Conservation (phyloP, 768 basidiomycete species). For the Tylopilus balloui region DNA sequence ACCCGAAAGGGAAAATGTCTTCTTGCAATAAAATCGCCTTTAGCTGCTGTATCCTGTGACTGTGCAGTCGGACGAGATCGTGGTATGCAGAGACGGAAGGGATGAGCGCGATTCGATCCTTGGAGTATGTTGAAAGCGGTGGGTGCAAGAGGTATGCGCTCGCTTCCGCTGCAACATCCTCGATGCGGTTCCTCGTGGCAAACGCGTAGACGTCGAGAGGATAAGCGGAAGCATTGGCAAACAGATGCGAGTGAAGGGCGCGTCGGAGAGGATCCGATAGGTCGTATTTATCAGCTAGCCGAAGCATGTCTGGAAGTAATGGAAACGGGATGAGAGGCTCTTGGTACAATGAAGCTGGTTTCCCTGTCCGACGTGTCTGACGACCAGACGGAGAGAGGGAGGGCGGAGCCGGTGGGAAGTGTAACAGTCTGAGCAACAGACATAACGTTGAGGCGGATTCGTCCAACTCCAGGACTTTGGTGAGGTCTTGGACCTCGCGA, state of each 20-base stretch:
- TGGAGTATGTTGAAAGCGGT: slow-evolving; percentile 52
- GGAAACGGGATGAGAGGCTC: slow-evolving; percentile 60
- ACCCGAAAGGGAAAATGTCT: slow-evolving; percentile 70
- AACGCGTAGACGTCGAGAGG: slow-evolving; percentile 62
- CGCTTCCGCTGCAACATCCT: slow-evolving; percentile 49
- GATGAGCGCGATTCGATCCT: slow-evolving; percentile 47
- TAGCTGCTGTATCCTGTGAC: slow-evolving; percentile 49
- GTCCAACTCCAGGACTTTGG: slow-evolving; percentile 46
- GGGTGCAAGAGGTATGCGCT: slow-evolving; percentile 52
- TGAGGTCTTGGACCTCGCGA: slow-evolving; percentile 20
- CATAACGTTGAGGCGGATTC: slow-evolving; percentile 48
- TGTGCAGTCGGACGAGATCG: slow-evolving; percentile 55
- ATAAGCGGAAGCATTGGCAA: slow-evolving; percentile 44
- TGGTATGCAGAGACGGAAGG: slow-evolving; percentile 63
- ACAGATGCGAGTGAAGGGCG: slow-evolving; percentile 48
- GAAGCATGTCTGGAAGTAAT: slow-evolving; percentile 52
- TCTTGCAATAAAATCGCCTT: slow-evolving; percentile 51
- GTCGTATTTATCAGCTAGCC: slow-evolving; percentile 63
- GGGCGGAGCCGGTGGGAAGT: slow-evolving; percentile 50
- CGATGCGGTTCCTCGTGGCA: slow-evolving; percentile 42
- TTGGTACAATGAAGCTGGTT: slow-evolving; percentile 31
- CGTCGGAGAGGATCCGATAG: slow-evolving; percentile 43
- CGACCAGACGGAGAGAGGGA: slow-evolving; percentile 24
- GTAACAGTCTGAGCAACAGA: slow-evolving; percentile 53
- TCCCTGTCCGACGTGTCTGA: slow-evolving; percentile 28